These are phyloP conservation scores for Micractinium sp. DNA, from an alignment of 139 green algal species.

Conservation along the genomic window DNA sequence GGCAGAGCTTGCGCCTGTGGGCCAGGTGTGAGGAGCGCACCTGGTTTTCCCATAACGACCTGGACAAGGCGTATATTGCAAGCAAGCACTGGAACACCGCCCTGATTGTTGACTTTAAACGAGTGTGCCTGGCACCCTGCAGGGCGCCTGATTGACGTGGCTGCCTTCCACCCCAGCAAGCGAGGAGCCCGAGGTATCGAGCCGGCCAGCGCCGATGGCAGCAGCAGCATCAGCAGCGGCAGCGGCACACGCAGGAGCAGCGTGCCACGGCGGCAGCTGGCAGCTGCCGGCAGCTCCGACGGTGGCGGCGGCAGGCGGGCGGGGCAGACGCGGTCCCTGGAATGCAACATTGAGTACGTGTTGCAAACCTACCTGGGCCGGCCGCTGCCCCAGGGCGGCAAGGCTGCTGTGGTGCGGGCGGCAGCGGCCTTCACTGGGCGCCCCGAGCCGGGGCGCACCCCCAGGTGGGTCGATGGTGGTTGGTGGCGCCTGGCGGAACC, in stretches of 20 bases:
- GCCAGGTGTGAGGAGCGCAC: too few species aligned
- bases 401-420: constrained; percentile 22
- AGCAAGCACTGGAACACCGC: too few species aligned
- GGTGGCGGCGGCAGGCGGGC: background rate
- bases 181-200: background rate
- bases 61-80: too few species aligned
- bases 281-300: background rate
- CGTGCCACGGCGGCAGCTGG: background rate
- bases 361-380: constrained; percentile 21
- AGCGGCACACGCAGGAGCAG: background rate
- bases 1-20: too few species aligned
- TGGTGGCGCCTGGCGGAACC: too few species aligned
- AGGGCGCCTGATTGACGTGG: constrained; percentile 23
- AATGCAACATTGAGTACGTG: constrained; percentile 3
- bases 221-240: background rate
- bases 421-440: constrained; percentile 6
- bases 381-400: constrained; percentile 35
- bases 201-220: background rate
- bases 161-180: constrained; percentile 21
- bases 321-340: constrained; percentile 7
- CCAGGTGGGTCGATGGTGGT: background rate
- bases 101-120: too few species aligned
- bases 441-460: constrained; percentile 18
- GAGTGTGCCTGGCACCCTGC: background rate
- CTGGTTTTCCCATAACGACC: too few species aligned